Evolutionary conservation across 1,139 yeast genomes (phyloP).

Genomic region (Geotrichum cucujoidarum): DNA sequence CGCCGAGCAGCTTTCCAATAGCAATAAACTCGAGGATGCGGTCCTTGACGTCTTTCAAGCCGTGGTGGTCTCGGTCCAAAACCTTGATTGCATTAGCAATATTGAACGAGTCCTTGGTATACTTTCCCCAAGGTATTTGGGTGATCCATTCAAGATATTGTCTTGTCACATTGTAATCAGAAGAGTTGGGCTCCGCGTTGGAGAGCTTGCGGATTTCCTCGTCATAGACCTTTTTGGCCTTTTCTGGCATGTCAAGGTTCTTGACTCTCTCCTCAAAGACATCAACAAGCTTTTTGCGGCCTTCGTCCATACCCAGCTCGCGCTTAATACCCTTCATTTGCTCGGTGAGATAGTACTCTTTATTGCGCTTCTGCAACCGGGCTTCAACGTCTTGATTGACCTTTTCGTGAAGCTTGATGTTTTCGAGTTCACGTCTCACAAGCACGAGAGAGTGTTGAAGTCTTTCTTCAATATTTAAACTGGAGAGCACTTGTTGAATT

Average conservation of each 20-base stretch:
- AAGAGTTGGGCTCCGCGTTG: slow-evolving; percentile 64
- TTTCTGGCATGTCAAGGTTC: slow-evolving; percentile 69
- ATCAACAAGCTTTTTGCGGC: slow-evolving; percentile 76
- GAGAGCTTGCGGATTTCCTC: slow-evolving; percentile 76
- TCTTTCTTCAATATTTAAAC: slow-evolving; percentile 67
- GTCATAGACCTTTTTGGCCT: slow-evolving; percentile 64
- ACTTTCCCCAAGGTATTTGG: slow-evolving; percentile 90
- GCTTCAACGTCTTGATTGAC: slow-evolving; percentile 62
- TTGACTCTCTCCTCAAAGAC: slow-evolving; percentile 72
- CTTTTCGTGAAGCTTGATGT: slow-evolving; percentile 60
- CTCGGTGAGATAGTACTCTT: slow-evolving; percentile 62
- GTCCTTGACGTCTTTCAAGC: slow-evolving; percentile 72
- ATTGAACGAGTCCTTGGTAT: slow-evolving; percentile 73
- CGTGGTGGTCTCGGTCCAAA: slow-evolving; percentile 76
- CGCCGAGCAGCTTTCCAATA: slow-evolving; percentile 71
- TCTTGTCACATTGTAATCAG: slow-evolving; percentile 85
- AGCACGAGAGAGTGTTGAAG: slow-evolving; percentile 71
- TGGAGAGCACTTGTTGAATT: slow-evolving; percentile 65
- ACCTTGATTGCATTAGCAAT: slow-evolving; percentile 64
- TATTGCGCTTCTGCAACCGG: slow-evolving; percentile 61
- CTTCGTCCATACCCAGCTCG: slow-evolving; percentile 85
- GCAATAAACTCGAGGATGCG: slow-evolving; percentile 66
- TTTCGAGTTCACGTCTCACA: slow-evolving; percentile 73
- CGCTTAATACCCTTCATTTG: slow-evolving; percentile 74
- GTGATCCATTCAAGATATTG: slow-evolving; percentile 91